A percentile compares a stretch with the other conserved stretches of the same genome.
These are phyloP conservation scores for Laburnicola sp. DNA, from an alignment of 2,329 filamentous ascomycete genomes.

Conservation along the genomic window DNA sequence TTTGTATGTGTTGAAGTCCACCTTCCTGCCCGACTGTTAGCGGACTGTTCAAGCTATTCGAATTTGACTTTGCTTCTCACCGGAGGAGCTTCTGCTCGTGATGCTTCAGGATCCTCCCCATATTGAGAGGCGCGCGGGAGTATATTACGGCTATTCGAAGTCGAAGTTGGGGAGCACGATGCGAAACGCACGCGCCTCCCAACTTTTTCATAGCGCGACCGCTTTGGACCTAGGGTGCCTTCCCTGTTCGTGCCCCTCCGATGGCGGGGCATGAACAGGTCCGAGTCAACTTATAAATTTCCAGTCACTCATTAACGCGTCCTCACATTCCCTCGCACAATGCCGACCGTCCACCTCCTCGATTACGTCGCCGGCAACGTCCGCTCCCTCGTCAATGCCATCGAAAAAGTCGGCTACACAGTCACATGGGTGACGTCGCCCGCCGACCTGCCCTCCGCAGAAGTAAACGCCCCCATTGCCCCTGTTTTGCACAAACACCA, in stretches of 20 bases:
- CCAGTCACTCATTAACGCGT: not conserved
- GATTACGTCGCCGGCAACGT: slow-evolving; percentile 97
- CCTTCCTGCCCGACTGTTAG: slow-evolving; percentile 49
- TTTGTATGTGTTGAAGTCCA: slow-evolving; percentile 95
- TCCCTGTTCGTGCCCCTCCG: slow-evolving; percentile 1
- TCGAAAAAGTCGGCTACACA: slow-evolving; percentile 90
- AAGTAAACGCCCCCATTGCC: slow-evolving; percentile 58
- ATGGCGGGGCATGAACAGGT: slow-evolving; percentile 5
- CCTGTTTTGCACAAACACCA: slow-evolving; percentile 13
- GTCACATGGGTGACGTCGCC: slow-evolving; percentile 91
- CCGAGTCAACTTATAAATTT: slow-evolving; percentile 7
- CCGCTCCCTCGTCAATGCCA: slow-evolving; percentile 93
- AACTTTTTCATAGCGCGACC: too few relatives aligned
- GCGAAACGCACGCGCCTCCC: too few relatives aligned
- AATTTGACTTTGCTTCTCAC: not conserved
- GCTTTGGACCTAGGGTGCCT: not conserved
- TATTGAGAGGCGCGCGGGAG: slow-evolving; percentile 55
- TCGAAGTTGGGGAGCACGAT: too few relatives aligned
- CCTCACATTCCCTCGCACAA: slow-evolving; percentile 36
- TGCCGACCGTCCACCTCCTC: slow-evolving; percentile 77
- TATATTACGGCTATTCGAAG: too few relatives aligned
- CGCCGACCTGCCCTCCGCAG: slow-evolving; percentile 79
- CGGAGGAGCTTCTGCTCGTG: slow-evolving; percentile 86
- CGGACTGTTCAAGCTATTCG: not conserved
- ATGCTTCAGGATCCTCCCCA: slow-evolving; percentile 96